Base-by-base conservation (phyloP, 768 basidiomycete genomes). In the Mycena rebaudengoi region DNA sequence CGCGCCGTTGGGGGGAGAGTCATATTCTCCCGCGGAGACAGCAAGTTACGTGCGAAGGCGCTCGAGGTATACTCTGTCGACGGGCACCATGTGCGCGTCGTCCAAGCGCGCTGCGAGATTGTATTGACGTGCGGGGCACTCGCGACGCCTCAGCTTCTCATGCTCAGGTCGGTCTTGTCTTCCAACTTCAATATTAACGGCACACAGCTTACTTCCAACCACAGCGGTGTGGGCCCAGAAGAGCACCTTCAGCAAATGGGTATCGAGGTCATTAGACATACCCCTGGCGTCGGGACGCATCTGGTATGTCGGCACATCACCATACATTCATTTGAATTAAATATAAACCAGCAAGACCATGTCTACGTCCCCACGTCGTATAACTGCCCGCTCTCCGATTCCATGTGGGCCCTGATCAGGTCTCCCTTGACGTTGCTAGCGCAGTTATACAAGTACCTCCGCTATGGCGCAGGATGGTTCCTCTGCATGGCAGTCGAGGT, bases 361-460 rank as follows among this genome's bases (percentile, higher is more conserved):
- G 0, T 56, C 20, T 55, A 6, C 1, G 46, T 62, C 3, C 13
- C 53, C 13, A 55, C 52, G 0, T 18, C 25, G 5, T 56, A 62
- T 20, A 62, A 62, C 29, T 62, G 61, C 46, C 61, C 53, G 2
- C 37, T 62, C 23, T 26, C 28, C 4, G 61, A 62, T n/a, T 62
- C 53, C 18, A 21, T 54, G 28, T 61, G 60, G 60, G 33, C 51
- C 7, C 25, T 61, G 51, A 21, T 61, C 35, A 53, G 20, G 40
- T 35, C 51, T 3, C 60, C 60, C 10, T 21, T 21, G 28, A 48
- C 35, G n/a, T n/a, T 61, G 28, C 8, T 61, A 16, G 18, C 26
- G 6, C 41, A 61, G 32, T 26, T 61, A 5, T 61, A 54, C 33
- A 45, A 46, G 12, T 61, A 26, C 26, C 25, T 55, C 2, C 41